phyloP scores from a whole-genome alignment of 345 rosid genomes.

The Capsella bursapastoris region DNA sequence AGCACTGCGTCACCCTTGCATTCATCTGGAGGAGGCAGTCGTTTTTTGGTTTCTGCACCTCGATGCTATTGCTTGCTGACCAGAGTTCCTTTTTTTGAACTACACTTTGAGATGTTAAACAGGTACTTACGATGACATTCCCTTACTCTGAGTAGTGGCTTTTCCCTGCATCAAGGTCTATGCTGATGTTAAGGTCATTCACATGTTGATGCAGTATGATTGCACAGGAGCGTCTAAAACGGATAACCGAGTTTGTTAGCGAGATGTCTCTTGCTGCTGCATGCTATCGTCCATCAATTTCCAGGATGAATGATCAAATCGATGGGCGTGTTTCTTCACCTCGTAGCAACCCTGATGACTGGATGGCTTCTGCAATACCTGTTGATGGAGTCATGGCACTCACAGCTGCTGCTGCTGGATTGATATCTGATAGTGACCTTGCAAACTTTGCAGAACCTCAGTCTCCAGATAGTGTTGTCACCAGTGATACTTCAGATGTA shows the following conservation, averaged over 20 bases:
- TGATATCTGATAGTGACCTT: conserved; percentile 64
- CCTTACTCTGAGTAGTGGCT: conserved; percentile 21
- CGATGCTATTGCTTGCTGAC: conserved; percentile 97
- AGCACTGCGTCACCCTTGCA: conserved; percentile 63
- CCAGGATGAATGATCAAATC: conserved; percentile 51
- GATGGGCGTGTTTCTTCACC: conserved; percentile 49
- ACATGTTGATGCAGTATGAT: conserved; percentile 76
- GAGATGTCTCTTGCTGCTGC: conserved; percentile 75
- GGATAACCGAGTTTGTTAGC: conserved; percentile 80
- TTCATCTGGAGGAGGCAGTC: conserved; percentile 62
- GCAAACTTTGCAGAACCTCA: conserved; percentile 60
- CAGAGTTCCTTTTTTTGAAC: conserved; percentile 91
- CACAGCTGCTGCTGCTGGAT: conserved; percentile 85
- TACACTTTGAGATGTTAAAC: conserved; percentile 96
- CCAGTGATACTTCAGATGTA: conserved; percentile 74
- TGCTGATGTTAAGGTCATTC: conserved; percentile 35
- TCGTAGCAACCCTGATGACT: conserved; percentile 54
- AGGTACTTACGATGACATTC: conserved; percentile 56
- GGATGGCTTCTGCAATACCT: conserved; percentile 86
- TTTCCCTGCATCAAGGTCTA: conserved; percentile 17
- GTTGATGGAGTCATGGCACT: conserved; percentile 72
- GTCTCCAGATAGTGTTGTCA: conserved; percentile 65
- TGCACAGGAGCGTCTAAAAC: conserved; percentile 94
- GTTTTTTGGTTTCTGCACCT: conserved; percentile 91
- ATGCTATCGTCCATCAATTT: conserved; percentile 48